Conservation (phyloP, 2,329 filamentous ascomycete species). For the Proliferodiscus dingleyae region DNA sequence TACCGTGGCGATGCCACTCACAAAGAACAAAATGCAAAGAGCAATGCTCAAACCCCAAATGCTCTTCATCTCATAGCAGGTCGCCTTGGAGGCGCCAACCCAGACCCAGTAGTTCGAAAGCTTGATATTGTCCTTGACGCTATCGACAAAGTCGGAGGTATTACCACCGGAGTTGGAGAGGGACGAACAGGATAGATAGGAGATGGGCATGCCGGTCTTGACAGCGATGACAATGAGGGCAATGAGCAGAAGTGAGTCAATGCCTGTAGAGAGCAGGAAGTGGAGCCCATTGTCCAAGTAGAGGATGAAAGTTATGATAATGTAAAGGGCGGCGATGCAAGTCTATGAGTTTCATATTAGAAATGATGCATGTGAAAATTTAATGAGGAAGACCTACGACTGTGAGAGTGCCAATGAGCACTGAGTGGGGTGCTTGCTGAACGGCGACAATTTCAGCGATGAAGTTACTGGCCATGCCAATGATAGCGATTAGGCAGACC, state of each 20-base stretch:
- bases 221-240: constrained; percentile 74
- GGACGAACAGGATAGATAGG: constrained; percentile 65
- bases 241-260: constrained; percentile 67
- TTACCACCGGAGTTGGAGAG: constrained; percentile 40
- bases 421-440: constrained; percentile 60
- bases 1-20: constrained; percentile 53
- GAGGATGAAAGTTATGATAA: constrained; percentile 73
- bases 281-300: constrained; percentile 74
- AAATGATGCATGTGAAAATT: neutral
- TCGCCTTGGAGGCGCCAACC: constrained; percentile 49
- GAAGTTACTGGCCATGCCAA: constrained; percentile 79
- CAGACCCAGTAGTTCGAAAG: constrained; percentile 43
- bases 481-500: constrained; percentile 67
- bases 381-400: constrained; percentile 57
- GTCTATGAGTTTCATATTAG: constrained; percentile 47
- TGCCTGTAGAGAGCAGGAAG: constrained; percentile 60
- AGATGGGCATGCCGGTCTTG: constrained; percentile 74
- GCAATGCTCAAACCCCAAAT: constrained; percentile 83
- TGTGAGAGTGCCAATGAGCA: constrained; percentile 72
- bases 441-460: constrained; percentile 67
- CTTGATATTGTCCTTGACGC: constrained; percentile 39
- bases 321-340: constrained; percentile 74
- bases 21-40: constrained; percentile 65
- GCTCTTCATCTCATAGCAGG: constrained; percentile 80
- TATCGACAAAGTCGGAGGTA: constrained; percentile 40